Conservation (phyloP, 257 asterid species). For the Agastache rugosa region DNA sequence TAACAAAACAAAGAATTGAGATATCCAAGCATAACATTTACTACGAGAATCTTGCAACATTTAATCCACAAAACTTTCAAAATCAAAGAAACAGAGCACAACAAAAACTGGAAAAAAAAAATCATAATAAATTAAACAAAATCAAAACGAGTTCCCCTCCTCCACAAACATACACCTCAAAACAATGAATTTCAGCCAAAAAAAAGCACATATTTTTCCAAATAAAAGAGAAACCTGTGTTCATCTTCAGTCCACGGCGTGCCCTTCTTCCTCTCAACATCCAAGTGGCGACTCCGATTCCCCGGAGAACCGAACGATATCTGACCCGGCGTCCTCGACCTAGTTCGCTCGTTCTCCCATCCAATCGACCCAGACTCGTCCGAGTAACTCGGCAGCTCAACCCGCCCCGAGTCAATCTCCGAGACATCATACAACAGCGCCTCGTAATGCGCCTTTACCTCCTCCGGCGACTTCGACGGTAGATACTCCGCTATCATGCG, state of each 20-base stretch:
- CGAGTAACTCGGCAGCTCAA: conserved; percentile 63
- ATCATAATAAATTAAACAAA: neutral
- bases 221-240: conserved; percentile 54
- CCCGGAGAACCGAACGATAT: conserved; percentile 65
- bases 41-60: neutral
- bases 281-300: conserved; percentile 48
- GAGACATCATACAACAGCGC: conserved; percentile 56
- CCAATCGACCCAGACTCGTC: conserved; percentile 41
- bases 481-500: conserved; percentile 53
- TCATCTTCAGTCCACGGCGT: conserved; percentile 90
- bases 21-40: neutral
- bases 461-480: conserved; percentile 57
- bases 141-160: neutral
- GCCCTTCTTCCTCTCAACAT: conserved; percentile 65
- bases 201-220: neutral
- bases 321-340: conserved; percentile 47
- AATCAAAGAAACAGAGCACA: neutral
- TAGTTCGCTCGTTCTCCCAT: conserved; percentile 42
- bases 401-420: conserved; percentile 73
- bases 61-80: neutral
- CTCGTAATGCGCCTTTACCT: conserved; percentile 61
- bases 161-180: neutral
- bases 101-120: neutral
- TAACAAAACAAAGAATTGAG: neutral
- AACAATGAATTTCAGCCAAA: neutral